Evolutionary conservation across 495 filamentous ascomycete species (phyloP), one percentile per base, ranked within the genome.

Genomic region (Hypomontagnella monticulosa): DNA sequence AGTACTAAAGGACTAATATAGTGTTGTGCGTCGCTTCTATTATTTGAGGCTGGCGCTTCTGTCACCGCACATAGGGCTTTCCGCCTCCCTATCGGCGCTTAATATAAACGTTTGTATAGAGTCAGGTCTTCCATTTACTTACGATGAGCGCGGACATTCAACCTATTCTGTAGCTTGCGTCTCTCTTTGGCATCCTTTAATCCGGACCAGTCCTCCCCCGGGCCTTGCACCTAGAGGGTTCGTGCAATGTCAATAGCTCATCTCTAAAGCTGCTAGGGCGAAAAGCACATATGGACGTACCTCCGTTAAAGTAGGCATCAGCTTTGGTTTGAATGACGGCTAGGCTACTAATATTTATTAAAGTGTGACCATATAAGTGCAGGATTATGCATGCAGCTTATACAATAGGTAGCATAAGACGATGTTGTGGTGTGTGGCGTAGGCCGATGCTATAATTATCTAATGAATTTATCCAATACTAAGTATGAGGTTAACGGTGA

Each of bases 141-240:
- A 74, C 72, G 57, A 44, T 68, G 58, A 23, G 62, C 68, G 57
- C 73, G 69, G 43, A 70, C 64, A 58, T 72, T 71, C 19, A 76
- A 55, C 18, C 70, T 53, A 52, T 69, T 76, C 44, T 76, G 71
- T 43, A 73, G 54, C 54, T 66, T 71, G 50, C 71, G 71, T 63
- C 74, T 61, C 18, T 48, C 60, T 36, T 58, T 58, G 10, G 70
- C 61, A 55, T 67, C 64, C 23, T 67, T 59, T 5, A 72, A 43
- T 9, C 72, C 72, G 14, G 67, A 70, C 74, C 74, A 76, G 50
- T 76, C 72, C 15, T 76, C 72, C 19, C 71, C 66, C 14, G 63
- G 50, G 38, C 54, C 53, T 14, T 67, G 54, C 11, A 61, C 68
- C 66, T 71, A 42, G 4, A n/a, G 1, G 46, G 54, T 43, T 33